These are phyloP conservation scores for Amaranthus palmeri DNA, from an alignment of 148 eudicot species.

Conservation along the genomic window DNA sequence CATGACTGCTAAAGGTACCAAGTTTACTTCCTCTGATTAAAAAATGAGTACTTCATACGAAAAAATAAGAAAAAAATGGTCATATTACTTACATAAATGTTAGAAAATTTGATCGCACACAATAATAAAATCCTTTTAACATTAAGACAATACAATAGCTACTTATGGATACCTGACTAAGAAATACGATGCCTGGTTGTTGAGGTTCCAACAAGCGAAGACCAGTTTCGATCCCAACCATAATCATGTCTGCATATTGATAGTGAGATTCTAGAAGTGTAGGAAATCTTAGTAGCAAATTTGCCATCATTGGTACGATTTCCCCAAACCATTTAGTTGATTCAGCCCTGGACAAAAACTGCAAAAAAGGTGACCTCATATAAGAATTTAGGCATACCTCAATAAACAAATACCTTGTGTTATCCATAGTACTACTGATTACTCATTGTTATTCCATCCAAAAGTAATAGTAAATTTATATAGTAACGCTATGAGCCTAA, in stretches of 20 bases:
- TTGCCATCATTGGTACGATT: constrained; percentile 65
- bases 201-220: constrained; percentile 79
- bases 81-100: not conserved
- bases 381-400: not conserved
- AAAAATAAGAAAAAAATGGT: not conserved
- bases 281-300: constrained; percentile 57
- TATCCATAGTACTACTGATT: not conserved
- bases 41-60: not conserved
- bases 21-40: not conserved
- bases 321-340: constrained; percentile 70
- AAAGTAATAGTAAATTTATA: not conserved
- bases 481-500: not conserved
- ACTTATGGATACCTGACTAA: constrained; percentile 55
- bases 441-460: not conserved
- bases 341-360: constrained; percentile 71
- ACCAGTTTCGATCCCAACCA: constrained; percentile 47
- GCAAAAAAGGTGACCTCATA: constrained; percentile 18
- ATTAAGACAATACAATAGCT: not conserved
- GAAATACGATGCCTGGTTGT: constrained; percentile 66
- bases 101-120: not conserved
- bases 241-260: constrained; percentile 35
- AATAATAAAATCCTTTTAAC: not conserved
- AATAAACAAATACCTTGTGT: not conserved
- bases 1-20: not conserved
- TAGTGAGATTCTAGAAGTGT: constrained; percentile 65